Conservation (phyloP, 768 basidiomycete species). For the Coprinopsis cinerea region DNA sequence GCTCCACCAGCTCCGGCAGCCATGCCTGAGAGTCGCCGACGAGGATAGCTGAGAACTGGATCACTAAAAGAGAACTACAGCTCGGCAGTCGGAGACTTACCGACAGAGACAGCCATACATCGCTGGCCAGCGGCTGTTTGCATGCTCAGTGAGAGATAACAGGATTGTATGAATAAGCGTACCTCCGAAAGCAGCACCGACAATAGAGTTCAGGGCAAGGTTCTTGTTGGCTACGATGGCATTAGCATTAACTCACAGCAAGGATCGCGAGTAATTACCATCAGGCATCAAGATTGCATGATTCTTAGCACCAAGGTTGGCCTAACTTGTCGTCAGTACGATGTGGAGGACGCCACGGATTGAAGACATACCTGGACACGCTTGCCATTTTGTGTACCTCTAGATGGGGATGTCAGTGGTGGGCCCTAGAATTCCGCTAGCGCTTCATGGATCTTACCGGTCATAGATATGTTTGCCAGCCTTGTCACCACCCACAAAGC, state of each 20-base stretch:
- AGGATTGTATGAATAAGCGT: constrained; percentile 12
- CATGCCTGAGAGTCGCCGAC: constrained; percentile 77
- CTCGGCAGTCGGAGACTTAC: constrained; percentile 48
- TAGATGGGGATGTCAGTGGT: constrained; percentile 19
- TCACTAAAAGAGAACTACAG: not conserved
- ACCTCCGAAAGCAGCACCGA: constrained; percentile 93
- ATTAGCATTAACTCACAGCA: not conserved
- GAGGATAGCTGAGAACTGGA: constrained; percentile 49
- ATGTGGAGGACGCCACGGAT: not conserved
- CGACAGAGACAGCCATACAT: constrained; percentile 95
- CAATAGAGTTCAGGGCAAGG: constrained; percentile 82
- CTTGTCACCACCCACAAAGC: constrained; percentile 91
- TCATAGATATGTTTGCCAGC: constrained; percentile 95
- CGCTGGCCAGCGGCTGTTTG: constrained; percentile 85
- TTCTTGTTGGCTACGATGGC: constrained; percentile 77
- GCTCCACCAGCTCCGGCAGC: constrained; percentile 82
- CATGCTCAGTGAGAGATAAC: constrained; percentile 3
- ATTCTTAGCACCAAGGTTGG: constrained; percentile 91
- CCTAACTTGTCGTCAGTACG: constrained; percentile 20
- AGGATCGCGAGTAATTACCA: constrained; percentile 40
- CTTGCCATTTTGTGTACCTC: constrained; percentile 83
- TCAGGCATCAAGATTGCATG: constrained; percentile 93
- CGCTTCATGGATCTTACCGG: constrained; percentile 35
- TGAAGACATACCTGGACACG: constrained; percentile 58
- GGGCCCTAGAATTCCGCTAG: not conserved